Percentiles rank a stretch among this genome's conserved stretches.
Evolutionary conservation across 2,329 filamentous ascomycete species (phyloP).

Genomic region (Penicillium sp.): DNA sequence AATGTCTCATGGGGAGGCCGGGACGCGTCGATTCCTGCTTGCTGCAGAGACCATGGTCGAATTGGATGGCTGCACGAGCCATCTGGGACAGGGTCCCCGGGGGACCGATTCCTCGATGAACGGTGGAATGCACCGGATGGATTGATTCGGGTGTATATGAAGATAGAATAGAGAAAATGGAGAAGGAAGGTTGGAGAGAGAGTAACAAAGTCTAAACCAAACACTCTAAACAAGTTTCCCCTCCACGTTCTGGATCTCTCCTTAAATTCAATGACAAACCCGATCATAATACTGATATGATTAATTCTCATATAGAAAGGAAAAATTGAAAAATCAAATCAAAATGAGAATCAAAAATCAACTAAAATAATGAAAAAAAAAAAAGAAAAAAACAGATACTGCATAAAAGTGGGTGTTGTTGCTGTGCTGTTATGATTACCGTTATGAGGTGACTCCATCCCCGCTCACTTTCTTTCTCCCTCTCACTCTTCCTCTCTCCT

Average conservation of each 20-base stretch:
- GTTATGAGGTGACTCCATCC: constrained; percentile 28
- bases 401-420: not conserved
- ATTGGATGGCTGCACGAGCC: constrained; percentile 21
- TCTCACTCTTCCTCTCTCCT: constrained; percentile 13
- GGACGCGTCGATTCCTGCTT: constrained; percentile 20
- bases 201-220: not conserved
- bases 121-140: constrained; percentile 27
- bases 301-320: not conserved
- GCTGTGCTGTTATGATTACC: not conserved
- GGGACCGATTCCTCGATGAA: constrained; percentile 21
- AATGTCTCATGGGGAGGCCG: constrained; percentile 27
- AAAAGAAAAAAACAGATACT: not conserved
- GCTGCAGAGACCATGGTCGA: constrained; percentile 20
- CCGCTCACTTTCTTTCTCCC: constrained; percentile 19
- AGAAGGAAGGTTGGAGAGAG: not conserved
- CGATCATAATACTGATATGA: not conserved
- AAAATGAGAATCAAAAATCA: not conserved
- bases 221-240: not conserved
- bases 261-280: not conserved
- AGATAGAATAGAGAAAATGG: not conserved
- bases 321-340: not conserved
- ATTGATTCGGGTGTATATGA: not conserved
- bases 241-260: not conserved
- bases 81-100: constrained; percentile 20
- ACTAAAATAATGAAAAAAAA: not conserved